Evolutionary conservation across 768 basidiomycete species (phyloP), one percentile per base, ranked within the genome.

Genomic region (Amyloporia xantha): DNA sequence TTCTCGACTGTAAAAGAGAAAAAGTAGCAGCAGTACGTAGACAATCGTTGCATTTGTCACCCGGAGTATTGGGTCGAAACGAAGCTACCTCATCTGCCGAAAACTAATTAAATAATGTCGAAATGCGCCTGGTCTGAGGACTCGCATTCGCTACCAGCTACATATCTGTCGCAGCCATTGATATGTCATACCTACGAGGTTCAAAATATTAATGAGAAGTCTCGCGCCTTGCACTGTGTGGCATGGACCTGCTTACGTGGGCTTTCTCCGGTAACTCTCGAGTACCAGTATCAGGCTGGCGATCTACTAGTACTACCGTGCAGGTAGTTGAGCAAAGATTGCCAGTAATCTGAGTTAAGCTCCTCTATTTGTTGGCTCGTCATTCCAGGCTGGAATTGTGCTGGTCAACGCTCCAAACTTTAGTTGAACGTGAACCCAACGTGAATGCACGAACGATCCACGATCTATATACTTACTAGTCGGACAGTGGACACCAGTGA

Each of bases 31-130:
- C 47, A 48, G 24, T 39, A 57, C 56, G 35, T 11, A 54, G 38
- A 39, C 54, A 53, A 23, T 57, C 56, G 23, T 52, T 36, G 17
- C 56, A 57, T n/a, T 49, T 52, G 20, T 57, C 56, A 5, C 56
- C 56, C 3, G 56, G 56, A 1, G 53, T 57, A n/a, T 23, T 30
- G 2, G 28, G 26, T 12, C 40, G n/a, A 38, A 53, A 49, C 6
- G 24, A 26, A 6, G 28, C 35, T 12, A 50, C 49, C 30, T 50
- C 17, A 37, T 50, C 49, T 53, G 42, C 26, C 4, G 37, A 35
- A 35, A 21, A 13, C 24, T 17, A 23, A 19, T 2, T 11, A 6
- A 12, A 6, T 1, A n/a, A 10, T 23, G 3, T 23, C n/a, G 23
- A 21, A 15, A 24, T 30, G 15, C n/a, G 28, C 10, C 20, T 2